A percentile compares a stretch with the other conserved stretches of the same genome.
Conservation (phyloP, 2,329 filamentous ascomycete genomes). For the Cercospora nicotianae region DNA sequence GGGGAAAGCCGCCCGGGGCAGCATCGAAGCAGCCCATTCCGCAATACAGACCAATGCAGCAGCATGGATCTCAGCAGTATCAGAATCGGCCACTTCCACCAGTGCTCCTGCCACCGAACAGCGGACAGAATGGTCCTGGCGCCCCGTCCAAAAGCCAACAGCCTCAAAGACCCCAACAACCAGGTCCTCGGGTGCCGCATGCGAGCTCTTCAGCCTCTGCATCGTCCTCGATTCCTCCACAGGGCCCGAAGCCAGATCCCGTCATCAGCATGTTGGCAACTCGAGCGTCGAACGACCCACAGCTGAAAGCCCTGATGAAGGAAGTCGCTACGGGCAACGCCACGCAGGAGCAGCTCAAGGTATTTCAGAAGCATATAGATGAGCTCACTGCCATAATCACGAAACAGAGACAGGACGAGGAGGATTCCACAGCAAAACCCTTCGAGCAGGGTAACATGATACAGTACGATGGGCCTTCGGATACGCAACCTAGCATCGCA, state of each 20-base stretch:
- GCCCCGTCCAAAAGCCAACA: constrained; percentile 11
- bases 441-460: constrained; percentile 23
- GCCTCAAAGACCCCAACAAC: constrained; percentile 14
- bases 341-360: constrained; percentile 66
- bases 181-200: constrained; percentile 7
- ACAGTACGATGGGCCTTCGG: constrained; percentile 29
- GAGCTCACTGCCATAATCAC: constrained; percentile 63
- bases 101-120: constrained; percentile 8
- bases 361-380: constrained; percentile 79
- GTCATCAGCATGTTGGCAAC: constrained; percentile 79
- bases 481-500: constrained; percentile 6
- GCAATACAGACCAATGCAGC: constrained; percentile 24
- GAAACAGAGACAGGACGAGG: constrained; percentile 41
- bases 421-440: constrained; percentile 21
- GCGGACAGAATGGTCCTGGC: background rate
- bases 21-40: constrained; percentile 16
- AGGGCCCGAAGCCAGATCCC: constrained; percentile 57
- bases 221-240: constrained; percentile 18
- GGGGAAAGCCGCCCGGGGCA: constrained; percentile 52
- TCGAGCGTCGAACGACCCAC: constrained; percentile 69
- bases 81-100: constrained; percentile 28
- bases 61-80: constrained; percentile 24
- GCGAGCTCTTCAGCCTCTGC: constrained; percentile 1
- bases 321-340: constrained; percentile 76
- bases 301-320: constrained; percentile 78